Percentiles rank a stretch among this genome's conserved stretches.
These are phyloP conservation scores for Neolentinus lepideus DNA, from an alignment of 1,284 basidiomycete species.

Conservation along the genomic window DNA sequence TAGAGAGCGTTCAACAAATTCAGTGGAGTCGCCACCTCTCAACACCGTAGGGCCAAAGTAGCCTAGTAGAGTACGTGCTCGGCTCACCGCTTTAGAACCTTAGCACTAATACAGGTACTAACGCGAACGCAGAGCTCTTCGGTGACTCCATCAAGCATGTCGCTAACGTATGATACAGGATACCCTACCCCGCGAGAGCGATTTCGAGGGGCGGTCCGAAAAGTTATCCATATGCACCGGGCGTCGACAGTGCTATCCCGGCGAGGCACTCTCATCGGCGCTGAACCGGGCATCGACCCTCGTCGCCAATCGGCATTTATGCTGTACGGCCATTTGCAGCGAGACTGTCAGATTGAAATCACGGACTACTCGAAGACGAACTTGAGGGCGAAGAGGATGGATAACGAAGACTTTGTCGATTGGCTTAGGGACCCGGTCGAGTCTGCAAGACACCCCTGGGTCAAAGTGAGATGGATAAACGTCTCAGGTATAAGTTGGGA, in stretches of 20 bases:
- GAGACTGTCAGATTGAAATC: not conserved
- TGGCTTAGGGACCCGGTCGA: not conserved
- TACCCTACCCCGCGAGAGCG: not conserved
- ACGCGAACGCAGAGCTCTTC: not conserved
- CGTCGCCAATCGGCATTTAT: not conserved
- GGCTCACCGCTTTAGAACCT: too few relatives aligned
- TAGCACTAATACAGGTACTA: too few relatives aligned
- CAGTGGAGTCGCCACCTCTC: too few relatives aligned
- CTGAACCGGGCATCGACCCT: not conserved
- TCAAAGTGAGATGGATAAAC: conserved; percentile 52
- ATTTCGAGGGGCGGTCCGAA: not conserved
- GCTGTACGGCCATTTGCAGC: not conserved
- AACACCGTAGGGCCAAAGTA: too few relatives aligned
- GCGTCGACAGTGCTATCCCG: not conserved
- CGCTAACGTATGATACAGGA: not conserved
- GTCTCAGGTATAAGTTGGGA: conserved; percentile 67
- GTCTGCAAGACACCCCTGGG: not conserved
- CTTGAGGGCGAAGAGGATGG: not conserved
- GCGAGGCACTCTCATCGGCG: not conserved
- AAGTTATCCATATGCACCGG: not conserved
- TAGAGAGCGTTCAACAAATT: too few relatives aligned
- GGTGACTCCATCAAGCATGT: not conserved
- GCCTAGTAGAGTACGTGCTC: too few relatives aligned
- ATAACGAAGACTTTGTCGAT: not conserved
- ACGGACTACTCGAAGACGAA: not conserved